phyloP scores from a whole-genome alignment of 805 yeast species.

The Wickerhamiella siamensis region DNA sequence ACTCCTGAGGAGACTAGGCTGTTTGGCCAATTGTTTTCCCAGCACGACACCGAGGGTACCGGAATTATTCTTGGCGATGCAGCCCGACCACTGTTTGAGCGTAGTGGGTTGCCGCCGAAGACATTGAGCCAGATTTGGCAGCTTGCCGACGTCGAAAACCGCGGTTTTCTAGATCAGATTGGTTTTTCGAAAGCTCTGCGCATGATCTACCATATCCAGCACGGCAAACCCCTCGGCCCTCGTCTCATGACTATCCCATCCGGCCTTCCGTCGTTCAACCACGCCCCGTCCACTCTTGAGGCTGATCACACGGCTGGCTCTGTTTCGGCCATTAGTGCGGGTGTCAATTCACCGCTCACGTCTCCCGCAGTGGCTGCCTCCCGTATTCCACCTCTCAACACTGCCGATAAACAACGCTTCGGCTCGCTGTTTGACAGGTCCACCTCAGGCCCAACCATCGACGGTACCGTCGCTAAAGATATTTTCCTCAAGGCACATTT shows the following conservation, averaged over 20 bases:
- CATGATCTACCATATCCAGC: slow-evolving; percentile 74
- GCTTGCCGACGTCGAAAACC: slow-evolving; percentile 74
- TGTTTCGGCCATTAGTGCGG: not conserved
- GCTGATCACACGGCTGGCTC: slow-evolving; percentile 1
- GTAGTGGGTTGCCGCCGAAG: slow-evolving; percentile 67
- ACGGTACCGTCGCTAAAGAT: slow-evolving; percentile 69
- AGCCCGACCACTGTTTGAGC: slow-evolving; percentile 70
- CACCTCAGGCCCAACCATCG: slow-evolving; percentile 48
- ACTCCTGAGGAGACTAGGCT: slow-evolving; percentile 64
- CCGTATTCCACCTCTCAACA: slow-evolving; percentile 24
- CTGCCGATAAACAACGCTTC: slow-evolving; percentile 26
- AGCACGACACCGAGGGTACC: slow-evolving; percentile 61
- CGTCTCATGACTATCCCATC: slow-evolving; percentile 41
- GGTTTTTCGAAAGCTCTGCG: slow-evolving; percentile 82
- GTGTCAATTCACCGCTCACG: not conserved
- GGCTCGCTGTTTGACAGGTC: slow-evolving; percentile 50
- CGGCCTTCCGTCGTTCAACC: slow-evolving; percentile 48
- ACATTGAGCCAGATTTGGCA: slow-evolving; percentile 88
- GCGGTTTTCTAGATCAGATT: slow-evolving; percentile 66
- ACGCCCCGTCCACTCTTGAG: slow-evolving; percentile 11
- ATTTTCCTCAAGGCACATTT: slow-evolving; percentile 82
- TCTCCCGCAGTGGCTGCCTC: slow-evolving; percentile 2
- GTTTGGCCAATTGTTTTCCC: slow-evolving; percentile 61
- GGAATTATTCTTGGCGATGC: slow-evolving; percentile 83
- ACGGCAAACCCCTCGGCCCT: slow-evolving; percentile 44